Conservation (phyloP, 306 rosid species). For the Carpinus viminea region DNA sequence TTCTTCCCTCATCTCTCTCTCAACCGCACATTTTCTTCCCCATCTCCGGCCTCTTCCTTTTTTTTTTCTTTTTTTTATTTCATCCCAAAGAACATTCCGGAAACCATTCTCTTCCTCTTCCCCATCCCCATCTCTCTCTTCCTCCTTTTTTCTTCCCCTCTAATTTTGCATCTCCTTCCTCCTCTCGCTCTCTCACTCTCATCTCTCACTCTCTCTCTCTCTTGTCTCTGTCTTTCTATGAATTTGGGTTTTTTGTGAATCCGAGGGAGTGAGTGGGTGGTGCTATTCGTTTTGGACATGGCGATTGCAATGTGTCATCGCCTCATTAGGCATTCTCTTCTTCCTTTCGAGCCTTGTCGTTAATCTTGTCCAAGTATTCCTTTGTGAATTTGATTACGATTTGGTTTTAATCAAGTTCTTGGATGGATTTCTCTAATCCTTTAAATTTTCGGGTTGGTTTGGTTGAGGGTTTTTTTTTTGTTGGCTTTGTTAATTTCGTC, state of each 20-base stretch:
- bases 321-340: conserved; percentile 88
- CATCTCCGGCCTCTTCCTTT: no score
- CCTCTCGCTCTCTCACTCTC: no score
- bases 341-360: conserved; percentile 77
- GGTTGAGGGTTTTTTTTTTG: background rate
- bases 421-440: background rate
- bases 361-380: conserved; percentile 72
- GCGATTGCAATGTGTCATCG: conserved; percentile 71
- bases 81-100: no score
- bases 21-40: no score
- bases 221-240: background rate
- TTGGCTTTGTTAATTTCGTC: background rate
- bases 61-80: no score
- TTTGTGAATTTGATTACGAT: background rate
- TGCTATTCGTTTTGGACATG: conserved; percentile 45
- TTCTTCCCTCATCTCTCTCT: no score
- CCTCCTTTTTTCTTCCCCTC: no score
- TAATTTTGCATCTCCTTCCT: no score
- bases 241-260: conserved; percentile 21
- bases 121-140: no score
- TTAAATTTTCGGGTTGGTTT: background rate
- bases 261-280: conserved; percentile 9
- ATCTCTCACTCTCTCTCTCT: no score
- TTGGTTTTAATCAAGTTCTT: background rate
- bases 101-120: no score